phyloP scores from a whole-genome alignment of 768 basidiomycete genomes.

The Crassisporium funariophilum region DNA sequence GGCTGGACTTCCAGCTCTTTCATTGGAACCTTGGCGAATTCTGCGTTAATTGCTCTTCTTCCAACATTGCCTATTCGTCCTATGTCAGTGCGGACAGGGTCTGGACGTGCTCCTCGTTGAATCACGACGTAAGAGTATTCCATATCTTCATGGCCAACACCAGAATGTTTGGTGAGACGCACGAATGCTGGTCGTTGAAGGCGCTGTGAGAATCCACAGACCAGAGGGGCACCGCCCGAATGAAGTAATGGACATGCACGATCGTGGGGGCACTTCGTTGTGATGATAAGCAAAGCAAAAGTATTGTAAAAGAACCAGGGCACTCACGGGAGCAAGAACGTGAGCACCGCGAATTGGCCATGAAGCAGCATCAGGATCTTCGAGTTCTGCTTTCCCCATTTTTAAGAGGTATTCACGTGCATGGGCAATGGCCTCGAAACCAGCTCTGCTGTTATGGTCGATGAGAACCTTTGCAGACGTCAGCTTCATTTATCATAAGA shows the following conservation, averaged over 20 bases:
- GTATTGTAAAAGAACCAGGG: conserved; percentile 6
- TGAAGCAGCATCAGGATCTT: conserved; percentile 39
- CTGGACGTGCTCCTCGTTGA: conserved; percentile 74
- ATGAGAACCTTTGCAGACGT: conserved; percentile 67
- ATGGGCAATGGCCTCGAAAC: conserved; percentile 79
- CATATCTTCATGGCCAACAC: conserved; percentile 81
- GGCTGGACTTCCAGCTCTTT: conserved; percentile 48
- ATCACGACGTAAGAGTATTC: conserved; percentile 92
- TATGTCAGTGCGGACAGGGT: conserved; percentile 32
- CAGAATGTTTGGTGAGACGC: conserved; percentile 85
- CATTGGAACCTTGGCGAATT: conserved; percentile 27
- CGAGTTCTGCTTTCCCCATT: conserved; percentile 60
- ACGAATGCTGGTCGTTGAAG: conserved; percentile 86
- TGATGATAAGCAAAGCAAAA: conserved; percentile 7
- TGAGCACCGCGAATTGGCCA: conserved; percentile 59
- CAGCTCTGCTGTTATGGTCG: conserved; percentile 75
- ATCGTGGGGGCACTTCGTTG: conserved; percentile 85
- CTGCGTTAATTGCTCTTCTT: conserved; percentile 41
- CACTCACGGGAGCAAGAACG: conserved; percentile 84
- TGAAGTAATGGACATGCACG: conserved; percentile 74
- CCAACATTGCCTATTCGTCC: conserved; percentile 61
- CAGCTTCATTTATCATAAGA: not conserved
- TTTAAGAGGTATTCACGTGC: conserved; percentile 74
- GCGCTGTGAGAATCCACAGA: conserved; percentile 87
- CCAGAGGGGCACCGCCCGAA: conserved; percentile 50